Base-by-base conservation (phyloP, 495 filamentous ascomycete species). In the Aspergillus steynii region DNA sequence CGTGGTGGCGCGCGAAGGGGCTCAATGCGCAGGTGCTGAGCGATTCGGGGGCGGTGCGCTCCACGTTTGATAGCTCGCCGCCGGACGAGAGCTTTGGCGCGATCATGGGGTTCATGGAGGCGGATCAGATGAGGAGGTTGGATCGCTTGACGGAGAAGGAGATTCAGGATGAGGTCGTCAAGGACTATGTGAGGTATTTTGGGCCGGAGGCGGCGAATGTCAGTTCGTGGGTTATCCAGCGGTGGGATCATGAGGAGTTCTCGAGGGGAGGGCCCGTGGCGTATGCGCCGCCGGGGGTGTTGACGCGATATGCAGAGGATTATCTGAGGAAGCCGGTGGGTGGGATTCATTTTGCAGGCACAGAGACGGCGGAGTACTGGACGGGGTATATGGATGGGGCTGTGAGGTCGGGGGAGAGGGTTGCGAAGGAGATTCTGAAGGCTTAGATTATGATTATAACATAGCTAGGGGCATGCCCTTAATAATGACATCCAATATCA, bases 321-420 rank as follows among this genome's bases (percentile, higher is more conserved):
- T 47, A 28, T 45, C 37, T 70, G 25, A 49, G 62, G 25, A 58
- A 50, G 27, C 68, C 70, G 8, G 42, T 60, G 34, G 65, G 64
- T 8, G 56, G 53, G 6, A 64, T 74, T 37, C 68, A 72, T 58
- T 74, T 71, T 45, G 70, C 71, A n/a, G 71, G 71, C 1, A 72
- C 70, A 1, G 71, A 74, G 54, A 68, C 68, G 12, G 64, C 70
- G 12, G 34, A 37, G 15, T 61, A 68, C 31, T 74, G 67, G 68
- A 67, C 65, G 56, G 71, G 71, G 15, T 74, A 70, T 53, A 74
- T 74, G 70, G 71, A 72, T 49, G 71, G 70, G 15, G 71, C 71
- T 42, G 63, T 74, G 14, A 59, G 65, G 6, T 66, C 68, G 7
- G 71, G 70, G 0, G 63, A 66, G 45, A 34, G 70, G 20, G 71